Evolutionary conservation across 1,284 basidiomycete genomes (phyloP), one percentile per base, ranked within the genome.

Genomic region (Puccinia horiana): DNA sequence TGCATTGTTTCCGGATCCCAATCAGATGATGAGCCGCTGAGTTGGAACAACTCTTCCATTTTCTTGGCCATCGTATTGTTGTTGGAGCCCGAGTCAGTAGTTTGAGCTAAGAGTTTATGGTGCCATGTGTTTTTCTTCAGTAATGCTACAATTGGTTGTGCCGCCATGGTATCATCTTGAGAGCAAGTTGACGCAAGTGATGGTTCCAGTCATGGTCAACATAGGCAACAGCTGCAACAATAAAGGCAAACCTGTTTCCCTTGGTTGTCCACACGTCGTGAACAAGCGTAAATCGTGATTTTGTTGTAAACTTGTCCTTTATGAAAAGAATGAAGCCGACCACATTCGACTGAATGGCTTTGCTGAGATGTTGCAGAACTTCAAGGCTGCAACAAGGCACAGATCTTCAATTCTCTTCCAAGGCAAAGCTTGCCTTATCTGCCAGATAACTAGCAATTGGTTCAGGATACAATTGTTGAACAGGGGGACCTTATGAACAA

Each of bases 251-350:
- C 23, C 32, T 18, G 20, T 49, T 49, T 47, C 69, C 69, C 47
- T 72, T 72, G 35, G 69, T 72, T n/a, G 69, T 72, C 69, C 69
- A 72, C 47, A 72, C 69, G 42, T 72, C 29, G 69, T 37, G 69
- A 44, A 72, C 42, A 42, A 72, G 16, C n/a, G 29, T 42, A 47
- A 70, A 70, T 16, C 23, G 2, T 58, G 56, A 58, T 23, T 8
- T 58, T 20, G 29, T 23, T n/a, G 23, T 58, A 58, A 58, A 58
- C 29, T 23, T 58, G 20, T 6, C 29, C 29, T 58, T 58, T 58
- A n/a, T 9, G 56, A 58, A n/a, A n/a, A n/a, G 56, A 58, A 58
- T 58, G 56, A 32, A 58, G 56, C 56, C 6, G 56, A 58, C 56
- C 56, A 58, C 29, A 9, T 23, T 23, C 23, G 29, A n/a, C 56